Base-by-base conservation (phyloP, 2,329 filamentous ascomycete genomes). In the Diaporthe batatas region DNA sequence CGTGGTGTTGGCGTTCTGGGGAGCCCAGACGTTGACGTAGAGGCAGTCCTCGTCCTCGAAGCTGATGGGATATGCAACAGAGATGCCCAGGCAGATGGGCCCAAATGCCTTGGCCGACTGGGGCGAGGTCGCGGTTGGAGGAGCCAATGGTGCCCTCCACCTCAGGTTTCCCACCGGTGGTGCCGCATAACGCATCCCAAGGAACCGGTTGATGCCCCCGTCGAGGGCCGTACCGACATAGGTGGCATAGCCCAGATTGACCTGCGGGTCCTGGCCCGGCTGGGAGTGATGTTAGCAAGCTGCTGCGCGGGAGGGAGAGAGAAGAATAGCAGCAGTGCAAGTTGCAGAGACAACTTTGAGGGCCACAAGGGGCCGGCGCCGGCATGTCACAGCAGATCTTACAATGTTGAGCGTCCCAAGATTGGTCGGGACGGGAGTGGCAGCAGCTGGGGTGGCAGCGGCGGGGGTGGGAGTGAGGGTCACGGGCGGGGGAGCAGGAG, bases 141-240 rank as follows among this genome's bases (percentile, higher is more conserved):
- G 87, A 44, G 84, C 80, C 21, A 82, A 79, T 0, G 88, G 88
- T 23, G 86, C 84, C 34, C 84, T 81, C 82, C 86, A 90, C 69
- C 88, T 83, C 44, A 88, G 80, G 51, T 87, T 80, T 2, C 83
- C 86, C 0, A 86, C 71, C 6, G 88, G 88, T n/a, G 87, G 81
- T 18, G 83, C 82, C 14, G 88, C 88, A 77, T 85, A 90, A 55
- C 87, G 86, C 78, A 87, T 80, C 16, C 86, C 86, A 3, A 86
- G 79, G 76, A 84, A 88, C 76, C 86, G 80, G 65, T 82, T 82
- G 39, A 88, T 81, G n/a, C 81, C 65, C 7, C 72, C 69, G 6
- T 70, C 18, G 34, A 75, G 34, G 16, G 58, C 58, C n/a, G 44
- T 68, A 3, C 74, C 74, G 12, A 70, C 65, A 64, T 75, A 75